A percentile compares a stretch with the other conserved stretches of the same genome.
These are phyloP conservation scores for Pichia eremophila DNA, from an alignment of 805 yeast genomes.

Conservation along the genomic window DNA sequence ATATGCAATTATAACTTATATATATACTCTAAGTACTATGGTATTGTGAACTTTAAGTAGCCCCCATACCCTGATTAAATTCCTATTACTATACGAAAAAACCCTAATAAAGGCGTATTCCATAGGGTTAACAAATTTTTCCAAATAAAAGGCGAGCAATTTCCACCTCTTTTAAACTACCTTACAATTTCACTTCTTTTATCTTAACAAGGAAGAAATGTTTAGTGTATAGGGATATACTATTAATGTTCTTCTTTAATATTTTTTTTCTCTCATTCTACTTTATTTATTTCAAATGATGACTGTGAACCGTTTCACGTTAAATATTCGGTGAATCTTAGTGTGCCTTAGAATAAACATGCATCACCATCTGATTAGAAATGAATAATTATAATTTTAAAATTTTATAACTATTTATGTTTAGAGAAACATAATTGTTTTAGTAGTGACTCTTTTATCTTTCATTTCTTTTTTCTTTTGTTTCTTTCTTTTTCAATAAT, in stretches of 20 bases:
- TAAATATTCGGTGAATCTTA: conserved; percentile 25
- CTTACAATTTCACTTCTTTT: too few relatives aligned
- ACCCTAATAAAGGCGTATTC: not conserved
- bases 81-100: too few relatives aligned
- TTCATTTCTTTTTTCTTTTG: not conserved
- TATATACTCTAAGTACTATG: too few relatives aligned
- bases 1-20: not conserved
- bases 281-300: conserved; percentile 19
- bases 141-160: not conserved
- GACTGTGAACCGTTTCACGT: conserved; percentile 27
- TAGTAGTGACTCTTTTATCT: not conserved
- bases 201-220: too few relatives aligned
- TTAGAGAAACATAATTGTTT: conserved; percentile 1
- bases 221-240: conserved; percentile 1
- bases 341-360: conserved; percentile 82
- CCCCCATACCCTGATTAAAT: too few relatives aligned
- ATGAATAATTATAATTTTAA: not conserved
- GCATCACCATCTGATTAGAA: conserved; percentile 91
- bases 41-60: too few relatives aligned
- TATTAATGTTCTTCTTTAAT: not conserved
- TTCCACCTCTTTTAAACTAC: too few relatives aligned
- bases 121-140: not conserved
- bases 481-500: too few relatives aligned
- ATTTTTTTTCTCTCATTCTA: not conserved
- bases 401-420: not conserved